Evolutionary conservation across 2,329 filamentous ascomycete genomes (phyloP).

Genomic region (Pseudocercospora pini-densiflorae): DNA sequence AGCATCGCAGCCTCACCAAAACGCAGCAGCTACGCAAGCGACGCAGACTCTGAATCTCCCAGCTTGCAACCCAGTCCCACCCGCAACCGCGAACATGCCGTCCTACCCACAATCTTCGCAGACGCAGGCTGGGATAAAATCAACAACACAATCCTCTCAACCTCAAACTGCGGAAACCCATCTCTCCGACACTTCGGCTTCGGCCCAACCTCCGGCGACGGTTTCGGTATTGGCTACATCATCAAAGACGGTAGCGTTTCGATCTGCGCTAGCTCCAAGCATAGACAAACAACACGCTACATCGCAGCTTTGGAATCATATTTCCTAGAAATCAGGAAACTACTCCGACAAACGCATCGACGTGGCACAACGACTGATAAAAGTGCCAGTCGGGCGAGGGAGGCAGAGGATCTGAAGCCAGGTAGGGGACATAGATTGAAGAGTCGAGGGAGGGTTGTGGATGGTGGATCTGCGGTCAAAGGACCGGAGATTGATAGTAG

Average conservation of each 20-base stretch:
- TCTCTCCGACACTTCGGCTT: slow-evolving; percentile 95
- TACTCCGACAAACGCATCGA: slow-evolving; percentile 72
- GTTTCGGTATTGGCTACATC: slow-evolving; percentile 98
- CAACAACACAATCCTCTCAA: slow-evolving; percentile 92
- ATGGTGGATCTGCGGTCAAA: slow-evolving; percentile 27
- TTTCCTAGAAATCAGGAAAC: slow-evolving; percentile 84
- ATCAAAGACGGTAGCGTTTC: slow-evolving; percentile 93
- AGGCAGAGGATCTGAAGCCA: slow-evolving; percentile 59
- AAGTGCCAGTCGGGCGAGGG: slow-evolving; percentile 62
- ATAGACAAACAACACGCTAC: slow-evolving; percentile 88
- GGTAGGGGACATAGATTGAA: slow-evolving; percentile 56
- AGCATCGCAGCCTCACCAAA: slow-evolving; percentile 60
- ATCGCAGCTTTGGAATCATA: slow-evolving; percentile 90
- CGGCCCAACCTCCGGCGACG: slow-evolving; percentile 89
- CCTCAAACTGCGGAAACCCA: slow-evolving; percentile 98
- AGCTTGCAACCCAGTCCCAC: slow-evolving; percentile 56
- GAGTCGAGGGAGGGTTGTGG: slow-evolving; percentile 73
- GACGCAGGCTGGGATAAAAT: slow-evolving; percentile 93
- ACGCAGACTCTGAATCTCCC: slow-evolving; percentile 50
- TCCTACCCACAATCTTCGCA: slow-evolving; percentile 79
- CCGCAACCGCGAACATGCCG: slow-evolving; percentile 44
- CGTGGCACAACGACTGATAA: slow-evolving; percentile 59
- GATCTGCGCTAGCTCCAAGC: slow-evolving; percentile 91
- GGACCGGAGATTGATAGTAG: slow-evolving; percentile 52
- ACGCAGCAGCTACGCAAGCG: slow-evolving; percentile 52